These are phyloP conservation scores for Rhizopus stolonifer DNA, from an alignment of 371 early-diverging fungal genomes.

Conservation along the genomic window DNA sequence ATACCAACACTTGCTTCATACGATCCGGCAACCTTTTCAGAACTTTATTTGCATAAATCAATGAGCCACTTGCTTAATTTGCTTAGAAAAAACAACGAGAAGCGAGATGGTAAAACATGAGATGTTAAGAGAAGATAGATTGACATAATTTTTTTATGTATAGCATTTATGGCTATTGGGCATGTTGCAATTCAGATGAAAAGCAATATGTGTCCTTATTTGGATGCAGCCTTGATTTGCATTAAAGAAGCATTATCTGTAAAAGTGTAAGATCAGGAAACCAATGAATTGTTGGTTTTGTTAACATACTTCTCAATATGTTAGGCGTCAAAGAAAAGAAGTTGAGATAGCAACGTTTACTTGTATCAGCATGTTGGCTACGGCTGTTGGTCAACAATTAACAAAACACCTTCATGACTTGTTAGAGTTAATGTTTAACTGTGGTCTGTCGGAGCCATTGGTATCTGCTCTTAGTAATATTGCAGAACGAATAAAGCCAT, in stretches of 20 bases:
- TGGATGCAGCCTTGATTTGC: constrained; percentile 71
- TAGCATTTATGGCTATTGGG: constrained; percentile 86
- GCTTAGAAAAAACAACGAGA: constrained; percentile 79
- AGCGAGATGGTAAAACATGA: constrained; percentile 52
- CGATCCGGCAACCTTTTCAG: constrained; percentile 77
- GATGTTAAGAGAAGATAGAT: not conserved
- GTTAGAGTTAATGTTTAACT: constrained; percentile 88
- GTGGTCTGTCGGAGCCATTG: constrained; percentile 83
- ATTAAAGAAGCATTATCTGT: constrained; percentile 75
- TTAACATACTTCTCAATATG: too few relatives aligned
- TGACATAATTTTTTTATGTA: not conserved
- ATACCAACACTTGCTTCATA: constrained; percentile 86
- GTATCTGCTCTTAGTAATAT: constrained; percentile 81
- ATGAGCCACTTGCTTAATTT: constrained; percentile 79
- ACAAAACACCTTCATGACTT: constrained; percentile 86
- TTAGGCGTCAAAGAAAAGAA: constrained; percentile 57
- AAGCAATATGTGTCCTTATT: constrained; percentile 78
- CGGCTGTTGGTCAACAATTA: constrained; percentile 87
- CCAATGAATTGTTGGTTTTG: too few relatives aligned
- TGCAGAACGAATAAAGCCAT: constrained; percentile 78
- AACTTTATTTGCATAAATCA: constrained; percentile 67
- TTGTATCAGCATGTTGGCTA: constrained; percentile 88
- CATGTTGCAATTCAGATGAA: constrained; percentile 83
- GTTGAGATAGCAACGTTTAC: constrained; percentile 76
- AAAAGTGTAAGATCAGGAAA: constrained; percentile 39